phyloP scores from a whole-genome alignment of 2,329 filamentous ascomycete genomes.

The Ceratocystis eucalypticola region DNA sequence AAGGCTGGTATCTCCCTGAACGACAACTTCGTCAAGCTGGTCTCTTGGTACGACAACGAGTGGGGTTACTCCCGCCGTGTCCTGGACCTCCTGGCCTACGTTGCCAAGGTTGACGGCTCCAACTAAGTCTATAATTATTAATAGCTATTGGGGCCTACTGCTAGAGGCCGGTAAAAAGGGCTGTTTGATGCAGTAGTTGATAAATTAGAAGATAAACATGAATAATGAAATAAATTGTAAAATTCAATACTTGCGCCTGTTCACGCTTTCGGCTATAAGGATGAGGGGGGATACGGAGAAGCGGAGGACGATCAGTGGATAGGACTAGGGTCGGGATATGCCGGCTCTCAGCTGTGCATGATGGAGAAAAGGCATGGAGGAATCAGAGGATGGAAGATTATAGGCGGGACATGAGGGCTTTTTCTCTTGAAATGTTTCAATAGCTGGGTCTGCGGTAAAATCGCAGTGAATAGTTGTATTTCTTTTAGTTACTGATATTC shows the following conservation, averaged over 20 bases:
- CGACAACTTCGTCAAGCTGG: slow-evolving; percentile 96
- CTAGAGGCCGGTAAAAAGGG: background rate
- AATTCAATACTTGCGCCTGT: slow-evolving; percentile 8
- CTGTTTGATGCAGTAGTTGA: background rate
- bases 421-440: too few relatives aligned
- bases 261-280: background rate
- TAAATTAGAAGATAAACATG: slow-evolving; percentile 14
- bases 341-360: too few relatives aligned
- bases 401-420: too few relatives aligned
- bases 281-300: too few relatives aligned
- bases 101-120: slow-evolving; percentile 60
- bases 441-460: too few relatives aligned
- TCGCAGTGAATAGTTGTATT: too few relatives aligned
- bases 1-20: slow-evolving; percentile 99
- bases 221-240: slow-evolving; percentile 17
- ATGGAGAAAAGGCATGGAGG: too few relatives aligned
- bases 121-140: slow-evolving; percentile 28
- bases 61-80: slow-evolving; percentile 98
- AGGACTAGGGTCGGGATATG: too few relatives aligned
- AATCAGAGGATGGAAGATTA: too few relatives aligned
- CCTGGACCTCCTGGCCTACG: slow-evolving; percentile 65
- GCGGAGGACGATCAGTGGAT: too few relatives aligned
- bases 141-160: background rate
- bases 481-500: too few relatives aligned
- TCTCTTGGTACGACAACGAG: slow-evolving; percentile 99